Percentiles rank a stretch among this genome's conserved stretches.
phyloP scores from a whole-genome alignment of 805 yeast species.

The Cyberlindnera xylosilytica region DNA sequence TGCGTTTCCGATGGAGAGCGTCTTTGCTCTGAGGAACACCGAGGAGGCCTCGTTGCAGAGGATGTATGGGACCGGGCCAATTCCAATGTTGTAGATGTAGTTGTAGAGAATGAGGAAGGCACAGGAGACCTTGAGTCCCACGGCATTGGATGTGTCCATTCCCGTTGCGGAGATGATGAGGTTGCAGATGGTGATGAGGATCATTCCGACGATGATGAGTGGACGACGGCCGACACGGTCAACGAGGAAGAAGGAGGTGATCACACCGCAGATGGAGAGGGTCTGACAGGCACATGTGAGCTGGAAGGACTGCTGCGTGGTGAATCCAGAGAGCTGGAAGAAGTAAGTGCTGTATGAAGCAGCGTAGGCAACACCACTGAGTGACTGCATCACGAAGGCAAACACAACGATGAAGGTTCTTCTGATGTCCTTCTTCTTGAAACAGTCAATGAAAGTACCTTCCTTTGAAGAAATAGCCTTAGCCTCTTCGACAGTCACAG shows the following conservation, averaged over 20 bases:
- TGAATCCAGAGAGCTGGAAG: constrained; percentile 44
- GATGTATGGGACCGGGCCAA: constrained; percentile 38
- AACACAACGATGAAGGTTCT: constrained; percentile 39
- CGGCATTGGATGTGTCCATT: constrained; percentile 6
- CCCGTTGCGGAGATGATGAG: constrained; percentile 28
- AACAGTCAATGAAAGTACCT: constrained; percentile 38
- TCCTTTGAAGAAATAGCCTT: constrained; percentile 26
- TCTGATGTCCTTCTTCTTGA: constrained; percentile 39
- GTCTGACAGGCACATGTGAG: constrained; percentile 33
- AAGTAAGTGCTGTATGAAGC: constrained; percentile 46
- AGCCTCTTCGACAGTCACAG: constrained; percentile 29
- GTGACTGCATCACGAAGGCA: constrained; percentile 38
- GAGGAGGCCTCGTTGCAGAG: constrained; percentile 37
- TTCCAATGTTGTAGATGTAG: constrained; percentile 33
- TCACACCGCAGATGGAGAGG: constrained; percentile 30
- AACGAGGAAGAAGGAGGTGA: constrained; percentile 31
- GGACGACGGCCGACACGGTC: constrained; percentile 34
- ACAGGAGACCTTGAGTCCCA: constrained; percentile 24
- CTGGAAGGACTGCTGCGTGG: constrained; percentile 37
- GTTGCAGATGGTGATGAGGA: constrained; percentile 24
- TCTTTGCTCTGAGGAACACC: constrained; percentile 36
- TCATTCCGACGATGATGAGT: constrained; percentile 28
- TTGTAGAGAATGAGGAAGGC: constrained; percentile 29
- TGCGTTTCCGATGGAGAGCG: constrained; percentile 32
- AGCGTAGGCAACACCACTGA: constrained; percentile 43